Base-by-base conservation (phyloP, 768 basidiomycete genomes). In the Rhizopogon salebrosus region DNA sequence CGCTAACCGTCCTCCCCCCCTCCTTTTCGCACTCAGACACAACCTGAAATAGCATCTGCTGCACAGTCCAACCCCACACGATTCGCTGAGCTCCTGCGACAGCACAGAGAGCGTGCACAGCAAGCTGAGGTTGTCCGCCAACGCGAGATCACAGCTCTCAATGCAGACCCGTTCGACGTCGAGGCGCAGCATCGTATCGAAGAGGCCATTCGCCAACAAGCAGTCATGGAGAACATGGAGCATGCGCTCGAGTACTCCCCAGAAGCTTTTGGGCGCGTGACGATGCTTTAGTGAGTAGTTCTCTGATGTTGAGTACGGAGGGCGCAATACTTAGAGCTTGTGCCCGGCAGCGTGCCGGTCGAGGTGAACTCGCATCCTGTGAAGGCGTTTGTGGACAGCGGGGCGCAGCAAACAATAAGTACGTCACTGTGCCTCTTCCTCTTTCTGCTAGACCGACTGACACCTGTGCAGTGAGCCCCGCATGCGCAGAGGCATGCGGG, bases 381-480 rank as follows among this genome's bases (percentile, higher is more conserved):
- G 35, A 95, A 92, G 68, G 97, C 97, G 0, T 99, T 99, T 60
- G 97, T 99, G 39, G 97, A 99, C 66, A 97, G 93, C 58, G 97
- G 95, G 38, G 97, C 97, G 10, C 97, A 99, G 63, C 83, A 84
- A 57, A 99, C 95, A 1, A 98, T 98, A 72, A 98, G 95, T 95
- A 62, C 62, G 87, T 73, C 11, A 22, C 27, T 11, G n/a, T 27
- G 10, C 31, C 45, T 24, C 24, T 16, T 36, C 38, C 3, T 40
- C 3, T 2, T 3, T 7, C 40, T 8, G 22, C 3, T 8, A 7
- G 4, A 27, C 43, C 57, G 50, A 52, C 13, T 38, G 48, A 54
- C 37, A 49, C 23, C 51, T 52, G 8, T 54, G 27, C 29, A 95
- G 93, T 95, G 83, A 93, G 87, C 57, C 93, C 95, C 0, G 89